Evolutionary conservation across 768 basidiomycete genomes (phyloP).

Genomic region (Chalciporus piperatus): DNA sequence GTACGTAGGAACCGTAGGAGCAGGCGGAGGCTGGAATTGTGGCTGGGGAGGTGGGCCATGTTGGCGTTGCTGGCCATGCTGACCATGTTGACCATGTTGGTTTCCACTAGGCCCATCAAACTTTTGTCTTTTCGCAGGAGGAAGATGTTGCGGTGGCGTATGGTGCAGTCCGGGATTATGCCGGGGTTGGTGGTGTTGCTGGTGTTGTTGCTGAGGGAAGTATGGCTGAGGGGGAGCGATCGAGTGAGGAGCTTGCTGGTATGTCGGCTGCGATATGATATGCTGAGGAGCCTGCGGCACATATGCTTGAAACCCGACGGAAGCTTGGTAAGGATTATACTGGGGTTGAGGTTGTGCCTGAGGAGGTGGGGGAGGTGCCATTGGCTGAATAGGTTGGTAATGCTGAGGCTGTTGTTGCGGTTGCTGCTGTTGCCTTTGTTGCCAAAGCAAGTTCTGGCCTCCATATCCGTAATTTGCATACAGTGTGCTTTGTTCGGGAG

Average conservation of each 20-base stretch:
- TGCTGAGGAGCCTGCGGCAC: conserved; percentile 59
- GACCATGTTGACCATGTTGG: conserved; percentile 38
- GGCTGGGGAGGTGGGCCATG: conserved; percentile 57
- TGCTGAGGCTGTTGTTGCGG: conserved; percentile 47
- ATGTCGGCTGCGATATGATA: conserved; percentile 47
- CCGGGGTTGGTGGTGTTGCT: conserved; percentile 42
- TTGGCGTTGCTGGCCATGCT: conserved; percentile 39
- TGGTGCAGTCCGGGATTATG: conserved; percentile 55
- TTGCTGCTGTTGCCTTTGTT: conserved; percentile 64
- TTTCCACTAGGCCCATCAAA: conserved; percentile 75
- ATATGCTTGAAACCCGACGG: conserved; percentile 63
- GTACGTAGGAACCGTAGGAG: conserved; percentile 28
- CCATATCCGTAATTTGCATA: conserved; percentile 95
- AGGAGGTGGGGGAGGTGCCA: conserved; percentile 51
- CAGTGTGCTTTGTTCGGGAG: conserved; percentile 77
- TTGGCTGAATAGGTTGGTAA: conserved; percentile 46
- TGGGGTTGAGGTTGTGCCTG: conserved; percentile 57
- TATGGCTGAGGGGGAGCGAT: conserved; percentile 41
- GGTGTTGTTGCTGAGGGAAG: conserved; percentile 38
- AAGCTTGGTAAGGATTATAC: conserved; percentile 77
- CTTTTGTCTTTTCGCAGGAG: conserved; percentile 87
- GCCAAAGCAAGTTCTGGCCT: conserved; percentile 58
- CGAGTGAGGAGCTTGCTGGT: conserved; percentile 41
- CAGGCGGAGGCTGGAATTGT: conserved; percentile 46
- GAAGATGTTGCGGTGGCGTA: conserved; percentile 74